A percentile compares a stretch with the other conserved stretches of the same genome.
These are phyloP conservation scores for Aspergillus pseudoterreus DNA, from an alignment of 2,329 filamentous ascomycete species.

Conservation along the genomic window DNA sequence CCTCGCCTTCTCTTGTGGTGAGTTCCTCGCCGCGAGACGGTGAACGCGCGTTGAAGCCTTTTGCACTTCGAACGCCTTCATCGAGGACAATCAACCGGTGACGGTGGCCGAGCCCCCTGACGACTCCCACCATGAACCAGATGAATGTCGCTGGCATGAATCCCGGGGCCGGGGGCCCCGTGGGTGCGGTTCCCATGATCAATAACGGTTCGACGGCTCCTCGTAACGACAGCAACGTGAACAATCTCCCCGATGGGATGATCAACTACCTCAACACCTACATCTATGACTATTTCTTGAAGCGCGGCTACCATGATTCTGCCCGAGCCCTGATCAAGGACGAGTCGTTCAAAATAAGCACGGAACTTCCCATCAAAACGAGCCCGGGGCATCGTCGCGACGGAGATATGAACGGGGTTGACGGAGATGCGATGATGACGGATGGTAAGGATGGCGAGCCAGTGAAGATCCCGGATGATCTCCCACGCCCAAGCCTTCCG, in stretches of 20 bases:
- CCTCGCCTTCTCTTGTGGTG: slow-evolving; percentile 22
- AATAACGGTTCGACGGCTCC: slow-evolving; percentile 47
- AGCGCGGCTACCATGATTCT: slow-evolving; percentile 77
- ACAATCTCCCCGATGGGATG: slow-evolving; percentile 32
- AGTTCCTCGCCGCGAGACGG: slow-evolving; percentile 21
- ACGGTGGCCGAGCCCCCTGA: slow-evolving; percentile 33
- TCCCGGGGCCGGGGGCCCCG: slow-evolving; percentile 52
- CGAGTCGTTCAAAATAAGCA: slow-evolving; percentile 58
- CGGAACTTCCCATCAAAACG: slow-evolving; percentile 56
- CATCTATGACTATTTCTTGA: slow-evolving; percentile 75
- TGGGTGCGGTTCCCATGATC: slow-evolving; percentile 56
- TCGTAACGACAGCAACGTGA: slow-evolving; percentile 40
- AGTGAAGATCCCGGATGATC: slow-evolving; percentile 70
- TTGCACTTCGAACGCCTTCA: slow-evolving; percentile 21
- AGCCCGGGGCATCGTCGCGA: slow-evolving; percentile 66
- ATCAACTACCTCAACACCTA: slow-evolving; percentile 57
- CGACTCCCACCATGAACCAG: slow-evolving; percentile 48
- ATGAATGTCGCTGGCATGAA: slow-evolving; percentile 58
- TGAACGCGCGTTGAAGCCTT: slow-evolving; percentile 30
- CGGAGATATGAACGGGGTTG: slow-evolving; percentile 68
- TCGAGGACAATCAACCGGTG: slow-evolving; percentile 25
- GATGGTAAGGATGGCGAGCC: slow-evolving; percentile 76
- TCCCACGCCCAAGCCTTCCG: slow-evolving; percentile 62
- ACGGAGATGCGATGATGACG: slow-evolving; percentile 75
- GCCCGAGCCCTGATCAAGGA: slow-evolving; percentile 71